Evolutionary conservation across 2,329 filamentous ascomycete species (phyloP), one percentile per base, ranked within the genome.

Genomic region (Aspergillus piperis): DNA sequence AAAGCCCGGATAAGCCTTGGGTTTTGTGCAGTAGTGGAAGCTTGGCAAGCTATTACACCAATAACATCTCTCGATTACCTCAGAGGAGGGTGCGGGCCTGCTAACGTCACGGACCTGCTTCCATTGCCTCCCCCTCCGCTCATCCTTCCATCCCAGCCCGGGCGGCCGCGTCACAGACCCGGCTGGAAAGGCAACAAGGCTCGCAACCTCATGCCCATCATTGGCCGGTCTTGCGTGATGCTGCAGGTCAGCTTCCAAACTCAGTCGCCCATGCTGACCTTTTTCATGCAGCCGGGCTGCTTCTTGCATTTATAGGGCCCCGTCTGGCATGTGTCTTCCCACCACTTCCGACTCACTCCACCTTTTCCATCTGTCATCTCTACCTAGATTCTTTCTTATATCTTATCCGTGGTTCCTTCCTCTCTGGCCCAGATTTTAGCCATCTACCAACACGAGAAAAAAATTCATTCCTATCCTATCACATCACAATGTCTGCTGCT

Each of bases 11-110:
- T 61, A 64, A 65, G 63, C 59, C 61, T 61, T 57, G 59, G 32
- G 44, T 44, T 56, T 52, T 57, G 61, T 60, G 62, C 61, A 63
- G 63, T 66, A 65, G 64, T 57, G 42, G 39, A 67, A 67, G 65
- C 65, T 67, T 67, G 65, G 62, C 65, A 13, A 3, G 11, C 3
- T 3, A 6, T 3, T 3, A 3, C 10, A 3, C 64, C 65, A 66
- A 57, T 61, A 10, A 51, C 17, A 17, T n/a, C 42, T 13, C 11
- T 36, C 54, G 1, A 44, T 36, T 21, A 13, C 11, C n/a, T 10
- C 6, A 10, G 17, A 27, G 47, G 27, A 30, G 27, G 27, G 27
- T 30, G 27, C 15, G 25, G 47, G 47, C 8, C 47, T 25, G 23
- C 25, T 15, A 44, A 49, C 57, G 58, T 58, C 53, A 64, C 48